Base-by-base conservation (phyloP, 2,329 filamentous ascomycete species). In the Hirsutella thompsonii region DNA sequence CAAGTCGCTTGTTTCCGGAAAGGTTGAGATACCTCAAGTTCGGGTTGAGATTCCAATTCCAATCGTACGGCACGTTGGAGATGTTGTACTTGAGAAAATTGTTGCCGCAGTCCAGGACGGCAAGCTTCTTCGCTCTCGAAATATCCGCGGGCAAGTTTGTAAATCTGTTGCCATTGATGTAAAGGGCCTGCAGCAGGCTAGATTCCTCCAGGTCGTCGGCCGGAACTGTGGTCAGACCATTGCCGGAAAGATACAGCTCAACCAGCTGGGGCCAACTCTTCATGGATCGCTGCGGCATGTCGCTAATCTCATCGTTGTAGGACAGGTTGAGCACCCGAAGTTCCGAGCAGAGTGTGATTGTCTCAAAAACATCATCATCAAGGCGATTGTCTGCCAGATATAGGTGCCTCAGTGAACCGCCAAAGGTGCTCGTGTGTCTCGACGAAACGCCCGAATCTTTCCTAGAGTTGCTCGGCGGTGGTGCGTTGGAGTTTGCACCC, bases 21-120 rank as follows among this genome's bases (percentile, higher is more conserved):
- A 98, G 70, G 55, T 96, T 98, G 47, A 98, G 79, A 55, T 93
- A 98, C 47, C 89, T 83, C 49, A 98, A 67, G 52, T 95, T 93
- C 38, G 84, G 86, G 54, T 98, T 98, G 71, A 92, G 85, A 55
- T 96, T 96, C 92, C 92, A 98, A 54, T 98, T 98, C 92, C 92
- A 98, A 58, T 98, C 92, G 57, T 98, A 98, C 0, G 90, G 92
- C 71, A 94, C 94, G 55, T 98, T 98, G 23, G 88, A 92, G 37
- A 98, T 93, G 57, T 98, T 98, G 72, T 98, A 98, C 61, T 96
- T 98, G 43, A 98, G 69, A 19, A 77, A 80, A 56, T 98, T 98
- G 69, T 85, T 95, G 45, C 89, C 90, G 47, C 93, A 93, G 61
- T 98, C 92, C 39, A 98, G 70, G 38, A 95, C 83, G 5, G 88